Evolutionary conservation across 1,139 yeast species (phyloP), one percentile per base, ranked within the genome.

Genomic region (Suhomyces ambrosiae): DNA sequence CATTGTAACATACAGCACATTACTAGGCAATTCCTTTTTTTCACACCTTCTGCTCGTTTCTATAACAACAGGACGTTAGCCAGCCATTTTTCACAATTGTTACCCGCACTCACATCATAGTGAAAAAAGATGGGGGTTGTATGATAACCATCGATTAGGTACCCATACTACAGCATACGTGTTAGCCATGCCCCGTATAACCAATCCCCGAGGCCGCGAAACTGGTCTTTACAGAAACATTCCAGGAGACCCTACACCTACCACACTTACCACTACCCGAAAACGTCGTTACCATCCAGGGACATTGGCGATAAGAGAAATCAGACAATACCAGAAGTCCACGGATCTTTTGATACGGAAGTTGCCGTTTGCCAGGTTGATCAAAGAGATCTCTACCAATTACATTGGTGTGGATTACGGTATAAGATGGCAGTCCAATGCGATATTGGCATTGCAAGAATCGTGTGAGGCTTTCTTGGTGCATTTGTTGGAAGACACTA

Each of bases 391-490:
- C 2, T 86, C 95, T 1, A 80, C 79, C 36, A 82, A 82, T 41
- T 86, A 76, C 44, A 74, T 76, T 24, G 81, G 81, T 1, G 59
- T 63, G 8, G 80, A 78, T 31, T 75, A 78, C 42, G 81, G 81
- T 12, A 67, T 86, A 36, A 75, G 94, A 53, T 90, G 97, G 96
- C 96, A 90, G 56, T 79, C 89, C 14, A 80, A 85, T 53, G 97
- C 97, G 1, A 75, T 90, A 11, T 56, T 86, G 54, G 97, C 97
- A 2, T 65, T 90, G 24, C 97, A 90, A 55, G 97, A 90, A 54
- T 96, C 97, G 0, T 79, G 92, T 28, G 97, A 89, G 58, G 95
- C 96, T 3, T 90, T 82, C 53, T 63, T 90, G 47, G 87, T 89
- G 8, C 90, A 89, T 43, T 63, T 90, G 37, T 74, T 90, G 47